These are phyloP conservation scores for Cladobotryum mycophilum DNA, from an alignment of 2,329 filamentous ascomycete genomes.

Conservation along the genomic window DNA sequence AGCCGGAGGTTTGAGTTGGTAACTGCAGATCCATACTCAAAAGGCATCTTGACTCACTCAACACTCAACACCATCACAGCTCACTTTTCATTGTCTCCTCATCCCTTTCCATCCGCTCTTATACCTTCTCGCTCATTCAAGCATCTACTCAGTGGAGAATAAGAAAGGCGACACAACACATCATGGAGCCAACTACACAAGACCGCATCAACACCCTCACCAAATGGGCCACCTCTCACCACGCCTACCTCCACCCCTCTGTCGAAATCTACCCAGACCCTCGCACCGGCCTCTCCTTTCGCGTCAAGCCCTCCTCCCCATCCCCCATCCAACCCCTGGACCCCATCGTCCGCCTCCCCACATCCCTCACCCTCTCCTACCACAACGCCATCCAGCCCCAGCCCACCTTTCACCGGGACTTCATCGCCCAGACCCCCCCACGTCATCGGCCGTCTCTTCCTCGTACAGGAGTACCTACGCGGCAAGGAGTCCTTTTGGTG, in stretches of 20 bases:
- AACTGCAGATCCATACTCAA: no score
- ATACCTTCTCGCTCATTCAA: no score
- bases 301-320: slow-evolving; percentile 33
- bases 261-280: slow-evolving; percentile 49
- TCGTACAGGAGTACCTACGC: slow-evolving; percentile 60
- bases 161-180: no score
- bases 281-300: slow-evolving; percentile 48
- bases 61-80: no score
- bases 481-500: slow-evolving; percentile 57
- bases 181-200: background rate
- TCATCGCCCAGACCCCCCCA: slow-evolving; percentile 49
- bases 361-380: slow-evolving; percentile 51
- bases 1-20: no score
- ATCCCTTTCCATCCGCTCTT: no score
- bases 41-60: no score
- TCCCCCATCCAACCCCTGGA: slow-evolving; percentile 30
- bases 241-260: slow-evolving; percentile 42
- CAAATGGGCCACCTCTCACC: slow-evolving; percentile 42
- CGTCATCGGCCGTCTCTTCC: slow-evolving; percentile 60
- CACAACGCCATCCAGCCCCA: slow-evolving; percentile 41
- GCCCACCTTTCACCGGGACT: slow-evolving; percentile 38
- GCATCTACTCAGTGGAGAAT: no score
- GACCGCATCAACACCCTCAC: slow-evolving; percentile 31
- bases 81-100: no score
- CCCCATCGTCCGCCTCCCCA: slow-evolving; percentile 45